Percentiles rank a stretch among this genome's conserved stretches.
Evolutionary conservation across 306 rosid genomes (phyloP).

Genomic region (Trifolium subterraneum): DNA sequence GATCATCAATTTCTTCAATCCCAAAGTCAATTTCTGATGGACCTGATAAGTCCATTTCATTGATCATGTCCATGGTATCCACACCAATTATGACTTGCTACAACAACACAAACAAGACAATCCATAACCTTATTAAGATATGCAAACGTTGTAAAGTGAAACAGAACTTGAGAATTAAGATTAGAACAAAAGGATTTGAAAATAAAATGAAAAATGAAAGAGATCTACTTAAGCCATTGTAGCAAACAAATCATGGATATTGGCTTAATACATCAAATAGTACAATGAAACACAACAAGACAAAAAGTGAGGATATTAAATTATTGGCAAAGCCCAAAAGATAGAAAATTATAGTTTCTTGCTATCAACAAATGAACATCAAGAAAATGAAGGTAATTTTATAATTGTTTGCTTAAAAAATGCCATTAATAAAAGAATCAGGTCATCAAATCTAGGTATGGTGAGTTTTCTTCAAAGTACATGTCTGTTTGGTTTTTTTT

Average conservation of each 20-base stretch:
- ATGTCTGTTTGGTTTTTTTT: neutral
- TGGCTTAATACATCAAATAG: conserved; percentile 21
- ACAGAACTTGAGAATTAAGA: conserved; percentile 26
- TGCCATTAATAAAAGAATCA: conserved; percentile 15
- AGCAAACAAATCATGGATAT: conserved; percentile 28
- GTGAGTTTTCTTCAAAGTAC: conserved; percentile 8
- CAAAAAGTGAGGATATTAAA: conserved; percentile 27
- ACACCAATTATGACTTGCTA: conserved; percentile 97
- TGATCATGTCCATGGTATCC: conserved; percentile 84
- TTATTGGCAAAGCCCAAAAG: conserved; percentile 11
- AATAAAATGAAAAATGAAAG: conserved; percentile 21
- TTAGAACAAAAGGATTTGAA: conserved; percentile 17
- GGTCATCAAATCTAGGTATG: neutral
- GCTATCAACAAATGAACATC: conserved; percentile 4
- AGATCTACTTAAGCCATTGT: conserved; percentile 7
- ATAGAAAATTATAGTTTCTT: conserved; percentile 7
- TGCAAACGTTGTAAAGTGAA: conserved; percentile 9
- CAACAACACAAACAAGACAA: conserved; percentile 46
- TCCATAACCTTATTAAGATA: conserved; percentile 33
- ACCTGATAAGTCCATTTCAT: conserved; percentile 79
- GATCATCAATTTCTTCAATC: conserved; percentile 83
- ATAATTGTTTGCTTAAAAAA: conserved; percentile 22
- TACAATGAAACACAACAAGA: conserved; percentile 18
- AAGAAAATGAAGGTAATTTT: conserved; percentile 5
- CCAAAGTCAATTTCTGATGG: conserved; percentile 87